These are phyloP conservation scores for Inga laurina DNA, from an alignment of 306 rosid species.

Conservation along the genomic window DNA sequence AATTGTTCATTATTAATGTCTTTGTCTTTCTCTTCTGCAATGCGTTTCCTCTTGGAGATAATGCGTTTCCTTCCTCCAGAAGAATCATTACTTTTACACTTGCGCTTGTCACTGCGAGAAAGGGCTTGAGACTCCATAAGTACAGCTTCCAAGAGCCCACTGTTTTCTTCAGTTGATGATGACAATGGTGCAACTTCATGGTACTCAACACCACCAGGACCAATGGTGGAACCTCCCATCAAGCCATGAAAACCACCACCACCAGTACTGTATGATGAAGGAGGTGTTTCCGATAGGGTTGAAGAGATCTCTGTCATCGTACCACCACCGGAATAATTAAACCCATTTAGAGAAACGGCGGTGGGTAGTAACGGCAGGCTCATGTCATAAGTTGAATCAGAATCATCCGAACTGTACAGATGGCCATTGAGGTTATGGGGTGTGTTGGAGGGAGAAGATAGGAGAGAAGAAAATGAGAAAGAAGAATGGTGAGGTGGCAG, in stretches of 20 bases:
- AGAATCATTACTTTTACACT: conserved; percentile 34
- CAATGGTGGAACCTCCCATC: conserved; percentile 37
- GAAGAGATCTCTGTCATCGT: conserved; percentile 53
- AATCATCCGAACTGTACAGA: background rate
- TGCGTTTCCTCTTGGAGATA: conserved; percentile 43
- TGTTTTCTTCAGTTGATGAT: conserved; percentile 32
- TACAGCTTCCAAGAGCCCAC: conserved; percentile 67
- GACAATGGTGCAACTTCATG: conserved; percentile 30
- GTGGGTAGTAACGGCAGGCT: conserved; percentile 42
- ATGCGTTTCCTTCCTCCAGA: background rate
- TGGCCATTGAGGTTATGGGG: conserved; percentile 7
- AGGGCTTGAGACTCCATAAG: conserved; percentile 48
- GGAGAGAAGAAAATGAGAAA: conserved; percentile 41
- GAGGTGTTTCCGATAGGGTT: conserved; percentile 54
- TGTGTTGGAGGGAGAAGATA: conserved; percentile 41
- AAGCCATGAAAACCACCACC: conserved; percentile 40
- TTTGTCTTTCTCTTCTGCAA: conserved; percentile 27
- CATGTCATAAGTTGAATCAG: conserved; percentile 16
- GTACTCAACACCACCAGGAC: background rate
- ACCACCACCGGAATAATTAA: conserved; percentile 2
- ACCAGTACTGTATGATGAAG: conserved; percentile 47
- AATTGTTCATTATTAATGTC: background rate
- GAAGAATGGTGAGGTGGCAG: conserved; percentile 16
- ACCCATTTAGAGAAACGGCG: conserved; percentile 40
- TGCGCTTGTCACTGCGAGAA: conserved; percentile 33